Base-by-base conservation (phyloP, 75 land plant genomes). In the Cupressus sempervirens region DNA sequence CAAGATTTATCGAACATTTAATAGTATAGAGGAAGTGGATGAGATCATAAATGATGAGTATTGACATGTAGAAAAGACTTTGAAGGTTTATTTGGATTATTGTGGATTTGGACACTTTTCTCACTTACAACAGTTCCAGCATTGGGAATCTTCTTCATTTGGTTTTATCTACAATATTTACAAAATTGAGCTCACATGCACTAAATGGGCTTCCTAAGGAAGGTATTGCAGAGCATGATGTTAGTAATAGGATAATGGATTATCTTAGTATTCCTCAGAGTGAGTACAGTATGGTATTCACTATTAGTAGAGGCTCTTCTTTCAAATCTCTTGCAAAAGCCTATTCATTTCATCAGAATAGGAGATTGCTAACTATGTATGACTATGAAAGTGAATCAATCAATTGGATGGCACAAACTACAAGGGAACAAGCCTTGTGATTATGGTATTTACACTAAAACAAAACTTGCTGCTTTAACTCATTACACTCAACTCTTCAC, bases 251-350 rank as follows among this genome's bases (percentile, higher is more conserved):
- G 73, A 93, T 97, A 36, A 94, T 95, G 98, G 85, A 81, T 40
- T 95, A 91, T 83, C 89, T 96, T 26, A 94, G 92, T 48, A 87
- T 96, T 14, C 86, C 87, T n/a, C 89, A 91, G 48, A 75, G 82
- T 54, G 99, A 97, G 48, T 97, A 97, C 87, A 70, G 90, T 41
- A 93, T 97, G 96, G 98, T 97, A 40, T 97, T 91, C 74, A 96
- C 99, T 58, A 92, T 92, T 50, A 97, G 95, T 74, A 89, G 92
- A 83, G 89, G 95, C 11, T 84, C 96, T 0, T 94, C 99, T 3
- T 95, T 94, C 89, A 97, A 93, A 83, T 85, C 95, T 36, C 85
- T 97, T 62, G 98, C 98, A 48, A 93, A 95, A 75, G 91, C 98
- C 11, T 97, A 97, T 62, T 95, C 95, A 1, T 95, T 97, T 84